phyloP scores from a whole-genome alignment of 805 yeast genomes.

The Yarrowia sp. region DNA sequence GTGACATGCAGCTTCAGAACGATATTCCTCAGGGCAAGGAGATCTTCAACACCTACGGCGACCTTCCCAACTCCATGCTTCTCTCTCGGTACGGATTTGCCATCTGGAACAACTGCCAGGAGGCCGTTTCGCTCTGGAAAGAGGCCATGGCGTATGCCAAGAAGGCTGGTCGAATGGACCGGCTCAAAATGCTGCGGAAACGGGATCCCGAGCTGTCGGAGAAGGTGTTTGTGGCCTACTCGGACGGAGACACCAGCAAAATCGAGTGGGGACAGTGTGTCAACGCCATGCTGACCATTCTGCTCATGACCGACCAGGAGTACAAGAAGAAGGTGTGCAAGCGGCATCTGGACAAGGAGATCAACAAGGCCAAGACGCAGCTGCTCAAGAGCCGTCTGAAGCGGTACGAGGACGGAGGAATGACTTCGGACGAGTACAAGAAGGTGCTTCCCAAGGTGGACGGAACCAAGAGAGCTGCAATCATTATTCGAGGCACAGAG shows the following conservation, averaged over 20 bases:
- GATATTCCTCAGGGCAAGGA: conserved; percentile 61
- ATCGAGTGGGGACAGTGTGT: conserved; percentile 42
- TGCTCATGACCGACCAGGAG: conserved; percentile 41
- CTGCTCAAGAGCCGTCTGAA: conserved; percentile 41
- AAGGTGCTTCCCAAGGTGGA: conserved; percentile 38
- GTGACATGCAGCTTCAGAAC: conserved; percentile 66
- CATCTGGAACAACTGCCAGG: conserved; percentile 60
- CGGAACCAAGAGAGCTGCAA: conserved; percentile 41
- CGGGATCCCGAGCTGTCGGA: conserved; percentile 45
- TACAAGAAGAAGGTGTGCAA: conserved; percentile 40
- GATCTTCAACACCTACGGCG: conserved; percentile 84
- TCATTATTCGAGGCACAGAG: conserved; percentile 48
- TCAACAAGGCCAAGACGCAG: conserved; percentile 39
- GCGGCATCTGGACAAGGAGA: conserved; percentile 37
- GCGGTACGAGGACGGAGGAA: conserved; percentile 44
- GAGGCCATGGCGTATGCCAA: conserved; percentile 54
- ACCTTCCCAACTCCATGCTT: conserved; percentile 67
- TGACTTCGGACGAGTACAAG: conserved; percentile 44
- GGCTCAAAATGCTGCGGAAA: conserved; percentile 57
- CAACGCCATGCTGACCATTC: conserved; percentile 40
- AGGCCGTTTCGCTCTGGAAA: conserved; percentile 63
- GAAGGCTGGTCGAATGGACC: conserved; percentile 45
- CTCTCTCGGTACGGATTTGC: conserved; percentile 83
- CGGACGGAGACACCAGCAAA: conserved; percentile 40
- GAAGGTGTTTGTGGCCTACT: conserved; percentile 41